Base-by-base conservation (phyloP, 2,329 filamentous ascomycete species). In the Furcasterigmium sp. region DNA sequence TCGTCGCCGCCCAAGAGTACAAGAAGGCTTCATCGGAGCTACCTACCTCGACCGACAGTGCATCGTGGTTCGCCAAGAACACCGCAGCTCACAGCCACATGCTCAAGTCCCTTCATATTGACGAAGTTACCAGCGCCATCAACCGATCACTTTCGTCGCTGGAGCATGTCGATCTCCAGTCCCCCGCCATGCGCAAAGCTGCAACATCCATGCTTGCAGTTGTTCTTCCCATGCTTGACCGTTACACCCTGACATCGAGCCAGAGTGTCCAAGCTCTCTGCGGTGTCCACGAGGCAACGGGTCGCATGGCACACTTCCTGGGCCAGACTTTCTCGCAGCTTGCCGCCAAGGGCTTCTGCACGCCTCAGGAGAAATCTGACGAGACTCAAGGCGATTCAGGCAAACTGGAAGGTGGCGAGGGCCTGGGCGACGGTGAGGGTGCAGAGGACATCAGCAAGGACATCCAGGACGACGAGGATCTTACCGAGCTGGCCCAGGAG, bases 361-460 rank as follows among this genome's bases (percentile, higher is more conserved):
- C 84, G 17, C 93, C 93, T 1, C 76, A 85, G 18, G 91, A 97
- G 55, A 85, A 90, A 53, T 82, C 81, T 1, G 79, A 87, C 32
- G 80, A 84, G 39, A 80, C 84, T 44, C 75, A 81, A 40, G 80
- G 79, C 17, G 78, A 87, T 46, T 76, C 80, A 19, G 87, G 91
- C 11, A 86, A 95, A 54, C 72, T 96, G 23, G 91, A 98, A 63
- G 82, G 82, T 29, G 94, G 94, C 14, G 97, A 91, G 10, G 94
- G 93, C 26, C 80, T 98, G 19, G 94, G 93, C 17, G 93, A 96
- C 37, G 94, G 93, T 10, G 87, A 96, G 62, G 94, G 91, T 15
- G 91, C 86, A 5, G 91, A 98, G 59, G 91, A 98, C 62, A 97
- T 98, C 51, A 97, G 91, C 65, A 97, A 98, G 60, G 93, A 98